Evolutionary conservation across 768 basidiomycete species (phyloP), one percentile per base, ranked within the genome.

Genomic region (Fomitopsis pulvina): DNA sequence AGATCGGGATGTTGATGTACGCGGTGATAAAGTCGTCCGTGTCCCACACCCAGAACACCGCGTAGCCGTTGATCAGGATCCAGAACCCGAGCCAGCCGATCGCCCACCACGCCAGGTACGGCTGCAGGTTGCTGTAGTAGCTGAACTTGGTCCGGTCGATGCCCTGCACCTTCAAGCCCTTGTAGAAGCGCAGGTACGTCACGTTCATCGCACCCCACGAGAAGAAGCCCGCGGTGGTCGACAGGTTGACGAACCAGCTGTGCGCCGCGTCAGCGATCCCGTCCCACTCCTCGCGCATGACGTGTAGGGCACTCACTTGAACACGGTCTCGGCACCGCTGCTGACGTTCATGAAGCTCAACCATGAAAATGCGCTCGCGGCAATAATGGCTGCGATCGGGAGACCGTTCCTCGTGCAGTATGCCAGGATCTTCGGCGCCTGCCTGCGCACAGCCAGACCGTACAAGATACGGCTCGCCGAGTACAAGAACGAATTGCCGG

Each of bases 81-180:
- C 84, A 81, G 58, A 86, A 58, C 2, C 67, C 42, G 11, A 74
- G 79, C 80, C 85, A 85, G 64, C 77, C 75, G 41, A 84, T 66
- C 21, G 81, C 87, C 79, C 85, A 86, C 63, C 78, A 81, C 14
- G 85, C 68, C 29, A 86, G 63, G 56, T 76, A 88, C 0, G 87
- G 87, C 59, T 87, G 85, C 25, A 83, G 63, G 2, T 59, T 54
- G 55, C 77, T 81, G 56, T 74, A 64, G 66, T 88, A 93, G 1
- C 79, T 71, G 40, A 92, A 78, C 18, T 74, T 71, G 26, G 58
- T 73, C 50, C 83, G 73, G 59, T 82, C 74, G 51, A 81, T 74
- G 2, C 84, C 87, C 63, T 89, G 86, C 0, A 68, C 75, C 46
- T 72, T 70, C 70, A 81, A 66, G 45, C 84, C 87, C 39, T 78